A percentile compares a stretch with the other conserved stretches of the same genome.
These are phyloP conservation scores for Purpureocillium takamizusanense DNA, from an alignment of 2,329 filamentous ascomycete genomes.

Conservation along the genomic window DNA sequence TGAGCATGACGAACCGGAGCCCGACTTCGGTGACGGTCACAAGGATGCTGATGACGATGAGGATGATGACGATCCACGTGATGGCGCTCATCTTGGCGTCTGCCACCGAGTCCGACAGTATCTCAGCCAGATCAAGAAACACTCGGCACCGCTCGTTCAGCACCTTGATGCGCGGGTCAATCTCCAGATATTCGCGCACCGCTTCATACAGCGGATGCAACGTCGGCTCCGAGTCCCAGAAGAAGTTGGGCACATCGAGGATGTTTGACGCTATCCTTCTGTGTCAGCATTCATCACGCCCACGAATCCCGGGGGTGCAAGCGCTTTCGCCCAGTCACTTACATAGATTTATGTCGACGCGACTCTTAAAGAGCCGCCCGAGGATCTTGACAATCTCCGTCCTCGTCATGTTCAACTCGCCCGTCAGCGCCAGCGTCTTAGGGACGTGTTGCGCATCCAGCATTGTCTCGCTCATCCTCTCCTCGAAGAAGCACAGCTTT, in stretches of 20 bases:
- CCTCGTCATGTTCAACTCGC: slow-evolving; percentile 81
- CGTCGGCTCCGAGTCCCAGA: slow-evolving; percentile 96
- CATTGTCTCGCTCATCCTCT: slow-evolving; percentile 93
- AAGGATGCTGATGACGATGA: slow-evolving; percentile 84
- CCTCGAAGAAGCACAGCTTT: slow-evolving; percentile 92
- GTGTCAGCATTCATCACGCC: too few relatives aligned
- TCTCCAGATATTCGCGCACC: slow-evolving; percentile 94
- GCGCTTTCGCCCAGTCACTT: slow-evolving; percentile 39
- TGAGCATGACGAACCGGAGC: slow-evolving; percentile 71
- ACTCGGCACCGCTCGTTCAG: slow-evolving; percentile 95
- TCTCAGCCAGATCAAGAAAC: slow-evolving; percentile 92
- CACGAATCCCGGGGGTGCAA: too few relatives aligned
- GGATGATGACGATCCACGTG: slow-evolving; percentile 95
- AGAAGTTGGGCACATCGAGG: slow-evolving; percentile 92
- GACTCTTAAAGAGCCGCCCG: slow-evolving; percentile 81
- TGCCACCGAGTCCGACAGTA: slow-evolving; percentile 82
- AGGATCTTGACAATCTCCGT: slow-evolving; percentile 89
- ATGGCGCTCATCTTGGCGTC: slow-evolving; percentile 94
- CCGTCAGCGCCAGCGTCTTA: slow-evolving; percentile 78
- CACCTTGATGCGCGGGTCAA: slow-evolving; percentile 90
- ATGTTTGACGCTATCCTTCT: slow-evolving; percentile 72
- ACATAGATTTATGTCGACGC: slow-evolving; percentile 97
- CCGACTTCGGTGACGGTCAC: slow-evolving; percentile 87
- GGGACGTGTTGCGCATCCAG: slow-evolving; percentile 85
- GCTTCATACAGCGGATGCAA: slow-evolving; percentile 90